Base-by-base conservation (phyloP, 148 eudicot genomes). In the Heliosperma pusillum region DNA sequence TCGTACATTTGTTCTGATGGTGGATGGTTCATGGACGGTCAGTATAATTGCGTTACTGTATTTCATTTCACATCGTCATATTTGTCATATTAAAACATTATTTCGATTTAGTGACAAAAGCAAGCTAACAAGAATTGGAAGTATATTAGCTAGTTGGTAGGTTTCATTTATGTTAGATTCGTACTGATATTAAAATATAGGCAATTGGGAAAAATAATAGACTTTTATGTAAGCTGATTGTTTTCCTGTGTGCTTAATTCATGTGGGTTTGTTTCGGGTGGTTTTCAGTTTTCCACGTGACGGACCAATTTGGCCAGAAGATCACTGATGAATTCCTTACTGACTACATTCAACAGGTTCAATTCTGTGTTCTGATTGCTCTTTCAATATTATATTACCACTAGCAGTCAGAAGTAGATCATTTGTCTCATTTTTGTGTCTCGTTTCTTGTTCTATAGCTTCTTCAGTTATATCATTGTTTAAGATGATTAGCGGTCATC, bases 11-110 rank as follows among this genome's bases (percentile, higher is more conserved):
- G 79, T 64, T 91, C 98, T 0, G 98, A 94, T 76, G 98, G 98
- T 71, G 93, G 85, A 73, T 94, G 98, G 98, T 84, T 88, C 74
- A 94, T 94, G 97, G 96, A 94, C 76, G 98, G 98, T 94, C 63
- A 73, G 91, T 88, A 21, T 53, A 10, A 47, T 47, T 22, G 15
- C 29, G 26, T 0, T 74, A 57, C 66, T 27, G n/a, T n/a, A 15
- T 44, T 40, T n/a, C 12, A 67, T 67, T 67, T 42, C 27, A 61
- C 26, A 62, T 67, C 69, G 27, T 47, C 77, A 15, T 17, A 1
- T 19, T 33, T 19, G 25, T 33, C 50, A 21, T 13, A 17, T 20
- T 22, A 15, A 20, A 22, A 9, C 36, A 60, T 45, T 61, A 20
- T 20, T 26, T 53, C 11, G 19, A 1, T 58, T 30, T 50, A 7